Evolutionary conservation across 2,329 filamentous ascomycete genomes (phyloP), one percentile per base, ranked within the genome.

Genomic region (Trichoderma sp.): DNA sequence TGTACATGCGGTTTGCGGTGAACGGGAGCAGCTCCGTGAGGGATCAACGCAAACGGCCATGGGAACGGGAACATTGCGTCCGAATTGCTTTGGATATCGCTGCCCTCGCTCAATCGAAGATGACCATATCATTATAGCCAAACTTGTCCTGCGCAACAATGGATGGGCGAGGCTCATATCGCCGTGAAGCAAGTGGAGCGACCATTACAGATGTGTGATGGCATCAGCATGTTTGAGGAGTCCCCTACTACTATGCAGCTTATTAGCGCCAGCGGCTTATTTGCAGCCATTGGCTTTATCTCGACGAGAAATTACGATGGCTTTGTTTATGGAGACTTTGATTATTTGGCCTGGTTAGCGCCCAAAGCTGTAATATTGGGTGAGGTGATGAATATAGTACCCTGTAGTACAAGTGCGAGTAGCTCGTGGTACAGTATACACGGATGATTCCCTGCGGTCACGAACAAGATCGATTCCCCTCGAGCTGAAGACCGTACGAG

Each of bases 251-350:
- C 18, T 14, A 24, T 71, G 53, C 67, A 27, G 53, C 33, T 60
- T 33, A 27, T 60, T 56, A 27, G 31, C 6, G 67, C 31, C 18
- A 8, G 33, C 72, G 38, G 33, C 66, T 62, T 68, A 27, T 60
- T 65, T 62, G 72, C 50, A 45, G 64, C 45, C 45, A 59, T 75
- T 38, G 35, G 35, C 27, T 29, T 56, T 45, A 67, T 50, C 38
- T 24, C 29, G 27, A 50, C 27, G 62, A 53, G 69, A 76, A 76
- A 76, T 74, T 76, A 53, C 75, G 38, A 74, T 35, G 45, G 62
- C 67, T 56, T 38, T 41, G 41, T 18, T 60, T 62, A 63, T n/a
- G 29, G 41, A 29, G 45, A 21, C 21, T n/a, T 21, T 53, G 8
- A 2, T n/a, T 56, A 56, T 71, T 74, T 41, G 73, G 33, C 29